Evolutionary conservation across 2,329 filamentous ascomycete species (phyloP).

Genomic region (Cladosporium colombiae): DNA sequence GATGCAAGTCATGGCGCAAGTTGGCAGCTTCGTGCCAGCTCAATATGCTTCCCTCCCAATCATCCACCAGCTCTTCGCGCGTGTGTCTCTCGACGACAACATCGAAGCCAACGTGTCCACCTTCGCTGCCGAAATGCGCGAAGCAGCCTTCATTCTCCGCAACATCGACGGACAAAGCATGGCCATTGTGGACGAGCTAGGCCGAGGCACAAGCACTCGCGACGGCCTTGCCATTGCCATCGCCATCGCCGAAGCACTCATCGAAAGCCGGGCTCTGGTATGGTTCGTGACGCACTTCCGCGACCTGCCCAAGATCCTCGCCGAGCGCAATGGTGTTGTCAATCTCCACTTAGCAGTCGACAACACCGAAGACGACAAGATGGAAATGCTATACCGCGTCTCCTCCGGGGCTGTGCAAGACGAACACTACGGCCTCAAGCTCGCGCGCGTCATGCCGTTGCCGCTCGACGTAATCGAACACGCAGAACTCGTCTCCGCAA

Average conservation of each 20-base stretch:
- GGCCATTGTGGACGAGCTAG: conserved; percentile 87
- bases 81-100: conserved; percentile 82
- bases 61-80: conserved; percentile 79
- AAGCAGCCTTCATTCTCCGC: conserved; percentile 87
- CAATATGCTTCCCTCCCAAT: conserved; percentile 80
- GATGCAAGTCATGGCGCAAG: conserved; percentile 88
- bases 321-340: conserved; percentile 73
- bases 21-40: conserved; percentile 88
- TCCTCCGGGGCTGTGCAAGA: conserved; percentile 69
- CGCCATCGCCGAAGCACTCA: conserved; percentile 83
- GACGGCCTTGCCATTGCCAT: conserved; percentile 89
- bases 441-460: conserved; percentile 74
- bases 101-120: conserved; percentile 91
- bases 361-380: conserved; percentile 55
- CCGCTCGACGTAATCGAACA: conserved; percentile 66
- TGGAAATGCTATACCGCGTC: conserved; percentile 88
- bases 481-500: conserved; percentile 66
- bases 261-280: conserved; percentile 73
- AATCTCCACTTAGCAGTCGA: conserved; percentile 80
- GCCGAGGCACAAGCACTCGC: conserved; percentile 82
- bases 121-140: conserved; percentile 92
- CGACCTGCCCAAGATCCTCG: conserved; percentile 75
- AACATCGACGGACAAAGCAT: conserved; percentile 69
- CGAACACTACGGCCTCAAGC: conserved; percentile 78
- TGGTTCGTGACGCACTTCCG: conserved; percentile 96